Evolutionary conservation across 2,329 filamentous ascomycete species (phyloP).

Genomic region (Aspergillus ibericus): DNA sequence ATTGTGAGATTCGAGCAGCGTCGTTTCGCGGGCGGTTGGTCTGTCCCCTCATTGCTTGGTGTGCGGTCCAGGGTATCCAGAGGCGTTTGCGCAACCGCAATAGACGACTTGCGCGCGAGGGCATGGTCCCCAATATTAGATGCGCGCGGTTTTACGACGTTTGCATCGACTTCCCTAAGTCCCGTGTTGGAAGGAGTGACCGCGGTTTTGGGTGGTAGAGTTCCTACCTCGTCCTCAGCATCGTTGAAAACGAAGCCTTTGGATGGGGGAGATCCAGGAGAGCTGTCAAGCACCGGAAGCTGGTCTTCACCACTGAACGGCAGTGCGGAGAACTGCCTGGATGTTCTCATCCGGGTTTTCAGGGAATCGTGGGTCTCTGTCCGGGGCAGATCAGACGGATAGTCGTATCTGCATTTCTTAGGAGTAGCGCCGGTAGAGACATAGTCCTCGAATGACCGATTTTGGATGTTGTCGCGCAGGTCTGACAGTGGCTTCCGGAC

Average conservation of each 20-base stretch:
- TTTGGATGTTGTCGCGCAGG: constrained; percentile 68
- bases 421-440: constrained; percentile 82
- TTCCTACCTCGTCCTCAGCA: constrained; percentile 39
- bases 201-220: constrained; percentile 29
- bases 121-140: constrained; percentile 21
- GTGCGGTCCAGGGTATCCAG: constrained; percentile 9
- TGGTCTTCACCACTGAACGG: constrained; percentile 34
- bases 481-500: constrained; percentile 69
- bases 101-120: constrained; percentile 10
- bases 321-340: constrained; percentile 33
- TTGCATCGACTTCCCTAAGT: constrained; percentile 55
- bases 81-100: background rate
- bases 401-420: constrained; percentile 76
- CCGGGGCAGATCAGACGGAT: constrained; percentile 73
- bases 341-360: constrained; percentile 52
- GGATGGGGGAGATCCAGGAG: constrained; percentile 42
- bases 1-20: constrained; percentile 29
- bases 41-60: constrained; percentile 23
- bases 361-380: constrained; percentile 65
- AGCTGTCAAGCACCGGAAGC: constrained; percentile 20
- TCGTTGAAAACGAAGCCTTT: constrained; percentile 58
- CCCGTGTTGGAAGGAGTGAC: constrained; percentile 41
- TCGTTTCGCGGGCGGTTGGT: constrained; percentile 30
- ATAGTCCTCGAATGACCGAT: constrained; percentile 73
- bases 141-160: constrained; percentile 40